Evolutionary conservation across 1,284 basidiomycete genomes (phyloP).

Genomic region (Ceratobasidium sp.): DNA sequence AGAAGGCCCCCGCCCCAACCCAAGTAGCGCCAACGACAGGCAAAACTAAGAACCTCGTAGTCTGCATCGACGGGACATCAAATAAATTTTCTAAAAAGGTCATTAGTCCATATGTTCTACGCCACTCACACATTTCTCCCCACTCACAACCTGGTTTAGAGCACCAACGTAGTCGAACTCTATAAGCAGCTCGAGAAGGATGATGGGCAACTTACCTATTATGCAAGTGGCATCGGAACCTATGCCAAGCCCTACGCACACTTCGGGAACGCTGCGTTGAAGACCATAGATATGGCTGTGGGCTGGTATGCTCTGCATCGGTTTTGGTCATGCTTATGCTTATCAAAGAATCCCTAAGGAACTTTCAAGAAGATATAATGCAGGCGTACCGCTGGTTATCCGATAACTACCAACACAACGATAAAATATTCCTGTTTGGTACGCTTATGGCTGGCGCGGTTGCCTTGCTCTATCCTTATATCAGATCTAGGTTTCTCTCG

Average conservation of each 20-base stretch:
- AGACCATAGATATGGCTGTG: conserved; percentile 42
- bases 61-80: conserved; percentile 23
- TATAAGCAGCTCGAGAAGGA: conserved; percentile 25
- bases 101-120: not conserved
- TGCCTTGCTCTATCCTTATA: not conserved
- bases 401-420: conserved; percentile 40
- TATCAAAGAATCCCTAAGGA: conserved; percentile 15
- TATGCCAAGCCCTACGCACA: conserved; percentile 38
- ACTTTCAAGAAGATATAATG: conserved; percentile 41
- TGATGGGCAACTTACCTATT: conserved; percentile 44
- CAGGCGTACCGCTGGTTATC: conserved; percentile 47
- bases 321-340: not conserved
- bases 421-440: conserved; percentile 48
- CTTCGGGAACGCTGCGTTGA: not conserved
- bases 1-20: no score
- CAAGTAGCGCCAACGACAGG: no score
- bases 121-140: no score
- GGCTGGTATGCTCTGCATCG: conserved; percentile 33
- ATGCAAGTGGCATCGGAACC: conserved; percentile 46
- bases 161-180: conserved; percentile 30
- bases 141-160: not conserved
- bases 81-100: conserved; percentile 21
- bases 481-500: conserved; percentile 58
- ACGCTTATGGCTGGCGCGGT: not conserved
- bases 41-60: not conserved